Conservation (phyloP, 2,329 filamentous ascomycete species). For the Aspergillus luchuensis region DNA sequence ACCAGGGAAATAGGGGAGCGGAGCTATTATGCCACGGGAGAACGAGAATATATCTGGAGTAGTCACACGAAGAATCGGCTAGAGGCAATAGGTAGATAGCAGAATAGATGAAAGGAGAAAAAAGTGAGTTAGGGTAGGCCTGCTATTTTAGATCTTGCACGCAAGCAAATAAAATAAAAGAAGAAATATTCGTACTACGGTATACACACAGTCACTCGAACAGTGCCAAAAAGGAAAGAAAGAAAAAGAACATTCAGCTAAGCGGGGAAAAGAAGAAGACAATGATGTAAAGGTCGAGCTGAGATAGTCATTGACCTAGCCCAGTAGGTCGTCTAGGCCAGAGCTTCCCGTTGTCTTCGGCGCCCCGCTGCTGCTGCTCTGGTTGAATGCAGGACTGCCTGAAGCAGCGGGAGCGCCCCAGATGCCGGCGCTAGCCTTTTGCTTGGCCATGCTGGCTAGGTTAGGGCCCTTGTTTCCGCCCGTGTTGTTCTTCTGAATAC, state of each 20-base stretch:
- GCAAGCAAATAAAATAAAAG: constrained; percentile 11
- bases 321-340: constrained; percentile 45
- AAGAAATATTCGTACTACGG: constrained; percentile 3
- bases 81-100: not conserved
- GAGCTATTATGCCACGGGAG: too few relatives aligned
- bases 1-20: too few relatives aligned
- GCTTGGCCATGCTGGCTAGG: constrained; percentile 93
- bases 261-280: not conserved
- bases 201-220: constrained; percentile 4
- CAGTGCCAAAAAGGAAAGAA: constrained; percentile 1
- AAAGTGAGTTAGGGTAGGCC: not conserved
- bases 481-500: constrained; percentile 71
- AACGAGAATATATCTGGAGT: too few relatives aligned
- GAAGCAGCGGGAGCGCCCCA: constrained; percentile 74
- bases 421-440: constrained; percentile 91
- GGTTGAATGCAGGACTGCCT: constrained; percentile 54
- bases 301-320: constrained; percentile 26
- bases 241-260: too few relatives aligned
- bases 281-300: constrained; percentile 8
- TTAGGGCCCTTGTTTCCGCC: constrained; percentile 69
- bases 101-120: not conserved
- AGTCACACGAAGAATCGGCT: not conserved
- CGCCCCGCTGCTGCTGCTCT: constrained; percentile 26
- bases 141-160: constrained; percentile 11
- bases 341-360: constrained; percentile 37